Evolutionary conservation across 805 yeast species (phyloP), one percentile per base, ranked within the genome.

Genomic region (Ogataea neopini): DNA sequence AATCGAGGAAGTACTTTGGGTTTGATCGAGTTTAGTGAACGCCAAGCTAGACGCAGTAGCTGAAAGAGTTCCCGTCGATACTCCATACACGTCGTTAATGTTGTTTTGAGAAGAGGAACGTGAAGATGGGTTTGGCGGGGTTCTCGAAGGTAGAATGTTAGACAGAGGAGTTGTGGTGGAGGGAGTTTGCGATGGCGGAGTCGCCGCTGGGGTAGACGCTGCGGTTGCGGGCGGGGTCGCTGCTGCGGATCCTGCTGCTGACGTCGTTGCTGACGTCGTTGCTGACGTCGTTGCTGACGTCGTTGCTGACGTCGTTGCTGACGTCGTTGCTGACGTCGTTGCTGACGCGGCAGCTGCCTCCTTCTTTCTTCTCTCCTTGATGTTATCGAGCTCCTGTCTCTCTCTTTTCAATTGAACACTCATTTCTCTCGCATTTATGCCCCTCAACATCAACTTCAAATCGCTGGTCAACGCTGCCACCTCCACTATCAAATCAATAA

Each of bases 391-490:
- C 39, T 55, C 58, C 15, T 28, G 42, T 45, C 62, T 67, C 40
- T 68, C 71, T 26, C 61, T 52, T n/a, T 52, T 58, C 34, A 76
- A 60, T 11, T 67, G 63, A 20, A 62, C 61, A 13, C 76, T 64
- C 77, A 81, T 77, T 44, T 77, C 79, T 41, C 77, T 62, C 1
- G 74, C 80, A 58, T 82, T 81, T 49, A 73, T 62, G 0, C 83
- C 74, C 45, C 86, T 67, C 40, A 82, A 58, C 74, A 84, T 74
- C 49, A 86, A 63, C 56, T 83, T 81, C 66, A 81, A 70, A 58
- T 86, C 92, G 50, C 82, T 77, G 0, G 80, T 80, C 36, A 83
- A 62, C 0, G 82, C 78, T 0, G 85, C 82, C 4, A 79, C 68
- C 53, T 86, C 88, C 56, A 78, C 80, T 37, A 86, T 76, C 39